These are phyloP conservation scores for Wallacemonas sp. DNA, from an alignment of 208 protist species.

Conservation along the genomic window DNA sequence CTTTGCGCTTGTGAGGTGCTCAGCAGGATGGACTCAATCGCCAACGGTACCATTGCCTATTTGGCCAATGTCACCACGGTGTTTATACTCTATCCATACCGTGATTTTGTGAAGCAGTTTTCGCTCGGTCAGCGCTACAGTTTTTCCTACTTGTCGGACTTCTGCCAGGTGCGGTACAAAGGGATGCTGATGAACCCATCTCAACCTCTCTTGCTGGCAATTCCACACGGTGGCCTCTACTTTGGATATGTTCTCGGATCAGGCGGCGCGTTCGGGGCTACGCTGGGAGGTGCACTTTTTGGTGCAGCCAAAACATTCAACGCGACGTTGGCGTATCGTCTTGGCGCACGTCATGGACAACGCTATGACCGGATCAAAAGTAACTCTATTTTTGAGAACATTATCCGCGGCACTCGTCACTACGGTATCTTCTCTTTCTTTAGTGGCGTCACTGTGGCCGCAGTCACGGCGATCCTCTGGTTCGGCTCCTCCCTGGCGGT, in stretches of 20 bases:
- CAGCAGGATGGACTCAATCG: conserved; percentile 43
- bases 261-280: conserved; percentile 49
- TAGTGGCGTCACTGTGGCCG: conserved; percentile 51
- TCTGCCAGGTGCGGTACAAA: conserved; percentile 61
- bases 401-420: conserved; percentile 49
- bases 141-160: conserved; percentile 39
- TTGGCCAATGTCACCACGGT: conserved; percentile 52
- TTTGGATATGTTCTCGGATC: conserved; percentile 63
- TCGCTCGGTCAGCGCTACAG: conserved; percentile 16
- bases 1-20: too few relatives aligned
- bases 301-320: conserved; percentile 67
- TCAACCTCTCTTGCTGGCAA: conserved; percentile 75
- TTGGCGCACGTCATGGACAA: conserved; percentile 47
- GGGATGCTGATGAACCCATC: conserved; percentile 80
- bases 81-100: conserved; percentile 82
- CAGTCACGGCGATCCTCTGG: conserved; percentile 66
- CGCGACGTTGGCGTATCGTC: conserved; percentile 60
- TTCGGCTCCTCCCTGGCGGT: conserved; percentile 66
- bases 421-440: conserved; percentile 83
- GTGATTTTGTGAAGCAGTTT: conserved; percentile 79
- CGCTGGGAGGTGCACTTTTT: conserved; percentile 58
- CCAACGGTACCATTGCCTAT: conserved; percentile 59
- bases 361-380: conserved; percentile 38
- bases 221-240: conserved; percentile 69
- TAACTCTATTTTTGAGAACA: conserved; percentile 60